Base-by-base conservation (phyloP, 768 basidiomycete genomes). In the Lentinula detonsa region DNA sequence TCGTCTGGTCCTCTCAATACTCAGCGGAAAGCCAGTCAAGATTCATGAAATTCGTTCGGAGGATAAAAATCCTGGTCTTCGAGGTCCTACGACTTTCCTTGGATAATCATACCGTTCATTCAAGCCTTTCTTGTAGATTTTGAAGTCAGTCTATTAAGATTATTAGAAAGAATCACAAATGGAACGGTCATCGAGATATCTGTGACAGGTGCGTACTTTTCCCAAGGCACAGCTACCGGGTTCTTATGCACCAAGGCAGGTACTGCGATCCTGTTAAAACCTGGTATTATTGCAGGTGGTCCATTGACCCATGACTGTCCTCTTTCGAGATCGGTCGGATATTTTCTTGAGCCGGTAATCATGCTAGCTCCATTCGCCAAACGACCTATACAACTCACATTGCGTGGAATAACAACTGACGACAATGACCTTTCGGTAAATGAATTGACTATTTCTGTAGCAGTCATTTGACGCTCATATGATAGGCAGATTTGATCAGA, bases 151-250 rank as follows among this genome's bases (percentile, higher is more conserved):
- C 79, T 98, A 28, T 73, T 99, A 46, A 80, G 96, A 50, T 74
- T 98, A 15, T 68, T 98, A 37, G 95, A 98, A 71, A 93, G 92
- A 66, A 77, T 91, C 3, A 95, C 94, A 3, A 98, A 98, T 79
- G 97, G 96, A 2, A 92, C 92, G 5, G 75, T 92, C 33, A 90
- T 98, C 62, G 97, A 98, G 72, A 98, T 99, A 56, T 96, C 94
- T 2, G 88, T 95, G 6, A 98, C 97, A 21, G 96, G 95, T 90
- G 64, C 59, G 83, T 65, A 9, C 18, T 46, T 28, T 23, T 43
- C 42, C 6, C 23, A 46, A 7, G 46, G 55, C 59, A 40, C 50
- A 45, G 7, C 53, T 39, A 60, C 43, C 61, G 37, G 56, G 10
- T 8, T 34, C 53, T 43, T n/a, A 46, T 3, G 49, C 53, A 35